Conservation (phyloP, 495 filamentous ascomycete genomes). For the Penicillium psychrofluorescens region DNA sequence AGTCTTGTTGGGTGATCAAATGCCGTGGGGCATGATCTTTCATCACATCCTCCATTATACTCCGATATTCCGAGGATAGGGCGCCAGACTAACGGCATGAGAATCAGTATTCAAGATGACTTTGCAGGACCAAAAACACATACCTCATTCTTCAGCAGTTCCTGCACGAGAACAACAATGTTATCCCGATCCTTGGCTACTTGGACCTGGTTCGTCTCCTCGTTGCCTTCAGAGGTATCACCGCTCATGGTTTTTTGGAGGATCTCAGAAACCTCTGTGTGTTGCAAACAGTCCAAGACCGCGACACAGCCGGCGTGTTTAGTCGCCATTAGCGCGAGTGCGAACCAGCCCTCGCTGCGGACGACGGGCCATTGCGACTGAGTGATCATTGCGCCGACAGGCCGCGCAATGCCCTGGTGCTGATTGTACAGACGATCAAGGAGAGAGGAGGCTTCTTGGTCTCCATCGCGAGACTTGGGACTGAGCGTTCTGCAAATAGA, state of each 20-base stretch:
- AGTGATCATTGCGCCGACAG: constrained; percentile 54
- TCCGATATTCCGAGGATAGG: constrained; percentile 19
- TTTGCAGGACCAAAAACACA: constrained; percentile 6
- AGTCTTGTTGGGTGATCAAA: constrained; percentile 2
- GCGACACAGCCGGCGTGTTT: constrained; percentile 39
- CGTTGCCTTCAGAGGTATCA: constrained; percentile 7
- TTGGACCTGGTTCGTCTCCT: constrained; percentile 19
- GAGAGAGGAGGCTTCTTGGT: constrained; percentile 13
- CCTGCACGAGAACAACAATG: constrained; percentile 52
- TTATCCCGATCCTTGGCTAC: constrained; percentile 54
- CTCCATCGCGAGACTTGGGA: constrained; percentile 25
- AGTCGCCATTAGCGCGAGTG: constrained; percentile 62
- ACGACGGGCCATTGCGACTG: constrained; percentile 66
- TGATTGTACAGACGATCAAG: constrained; percentile 44
- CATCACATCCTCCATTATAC: constrained; percentile 21
- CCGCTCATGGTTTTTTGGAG: constrained; percentile 47
- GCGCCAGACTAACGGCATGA: constrained; percentile 13
- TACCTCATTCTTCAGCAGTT: constrained; percentile 48
- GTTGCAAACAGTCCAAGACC: constrained; percentile 44
- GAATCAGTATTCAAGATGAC: neutral
- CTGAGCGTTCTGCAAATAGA: constrained; percentile 56
- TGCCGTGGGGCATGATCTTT: constrained; percentile 16
- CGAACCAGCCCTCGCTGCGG: constrained; percentile 67
- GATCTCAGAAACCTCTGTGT: constrained; percentile 33
- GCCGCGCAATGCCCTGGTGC: constrained; percentile 43